phyloP scores from a whole-genome alignment of 176 grass and related monocot genomes.

The Poa annua region DNA sequence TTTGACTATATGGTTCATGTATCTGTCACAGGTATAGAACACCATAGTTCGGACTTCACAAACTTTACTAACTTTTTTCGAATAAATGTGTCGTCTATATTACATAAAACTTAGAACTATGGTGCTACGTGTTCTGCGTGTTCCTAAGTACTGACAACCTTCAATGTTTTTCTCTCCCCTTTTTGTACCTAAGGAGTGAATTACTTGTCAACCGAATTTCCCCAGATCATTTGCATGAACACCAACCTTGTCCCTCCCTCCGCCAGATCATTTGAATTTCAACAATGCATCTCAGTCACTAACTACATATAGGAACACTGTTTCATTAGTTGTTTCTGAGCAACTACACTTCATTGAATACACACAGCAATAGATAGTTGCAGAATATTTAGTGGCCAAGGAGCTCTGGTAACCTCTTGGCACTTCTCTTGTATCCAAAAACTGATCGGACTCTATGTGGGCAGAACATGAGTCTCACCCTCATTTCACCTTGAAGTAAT shows the following conservation, averaged over 20 bases:
- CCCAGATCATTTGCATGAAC: too few species aligned
- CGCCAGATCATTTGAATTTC: too few species aligned
- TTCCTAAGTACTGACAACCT: too few species aligned
- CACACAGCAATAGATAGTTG: slow-evolving; percentile 23
- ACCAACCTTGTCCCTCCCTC: too few species aligned
- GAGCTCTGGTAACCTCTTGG: background rate
- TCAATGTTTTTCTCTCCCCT: too few species aligned
- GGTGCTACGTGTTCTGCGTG: too few species aligned
- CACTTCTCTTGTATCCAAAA: slow-evolving; percentile 2
- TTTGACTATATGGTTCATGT: background rate
- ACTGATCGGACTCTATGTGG: background rate
- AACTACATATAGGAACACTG: background rate
- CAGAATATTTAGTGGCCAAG: background rate
- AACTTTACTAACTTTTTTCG: too few species aligned
- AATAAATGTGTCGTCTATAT: too few species aligned
- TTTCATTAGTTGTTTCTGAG: slow-evolving; percentile 28
- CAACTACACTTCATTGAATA: background rate
- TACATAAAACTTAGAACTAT: too few species aligned
- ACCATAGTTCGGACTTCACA: background rate
- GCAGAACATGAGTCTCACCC: background rate
- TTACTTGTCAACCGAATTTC: too few species aligned
- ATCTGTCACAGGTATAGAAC: background rate
- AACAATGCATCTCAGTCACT: too few species aligned
- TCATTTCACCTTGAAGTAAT: slow-evolving; percentile 10
- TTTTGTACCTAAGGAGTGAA: too few species aligned